Evolutionary conservation across 129 eudicot genomes (phyloP).

Genomic region (Kitagawia praeruptora): DNA sequence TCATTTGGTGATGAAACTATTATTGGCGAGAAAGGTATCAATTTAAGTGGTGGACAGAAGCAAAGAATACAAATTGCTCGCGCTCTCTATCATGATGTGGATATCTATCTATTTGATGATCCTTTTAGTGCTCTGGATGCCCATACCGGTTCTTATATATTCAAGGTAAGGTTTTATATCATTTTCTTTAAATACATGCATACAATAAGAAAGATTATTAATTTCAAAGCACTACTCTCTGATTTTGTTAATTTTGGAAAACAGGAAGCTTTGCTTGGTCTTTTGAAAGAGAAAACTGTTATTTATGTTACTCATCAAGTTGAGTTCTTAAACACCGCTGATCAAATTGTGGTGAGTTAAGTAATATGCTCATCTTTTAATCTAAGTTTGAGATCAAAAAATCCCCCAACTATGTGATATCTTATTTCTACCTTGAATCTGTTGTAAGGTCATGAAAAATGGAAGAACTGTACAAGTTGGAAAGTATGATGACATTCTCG

Average conservation of each 20-base stretch:
- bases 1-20: conserved; percentile 81
- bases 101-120: conserved; percentile 77
- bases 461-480: conserved; percentile 75
- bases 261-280: conserved; percentile 68
- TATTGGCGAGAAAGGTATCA: conserved; percentile 90
- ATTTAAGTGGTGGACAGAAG: conserved; percentile 95
- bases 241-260: neutral
- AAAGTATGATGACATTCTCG: conserved; percentile 58
- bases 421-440: conserved; percentile 4
- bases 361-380: neutral
- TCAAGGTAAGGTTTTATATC: conserved; percentile 36
- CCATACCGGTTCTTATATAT: conserved; percentile 75
- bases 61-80: conserved; percentile 91
- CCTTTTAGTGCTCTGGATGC: conserved; percentile 96
- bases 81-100: conserved; percentile 85
- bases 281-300: conserved; percentile 59
- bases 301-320: conserved; percentile 87
- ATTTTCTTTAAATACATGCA: neutral
- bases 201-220: neutral
- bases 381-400: neutral
- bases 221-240: neutral
- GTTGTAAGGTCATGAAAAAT: conserved; percentile 59
- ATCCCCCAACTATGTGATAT: neutral
- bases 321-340: conserved; percentile 78
- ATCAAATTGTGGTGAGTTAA: conserved; percentile 58